Evolutionary conservation across 768 basidiomycete genomes (phyloP), one percentile per base, ranked within the genome.

Genomic region (Suillus variegatus): DNA sequence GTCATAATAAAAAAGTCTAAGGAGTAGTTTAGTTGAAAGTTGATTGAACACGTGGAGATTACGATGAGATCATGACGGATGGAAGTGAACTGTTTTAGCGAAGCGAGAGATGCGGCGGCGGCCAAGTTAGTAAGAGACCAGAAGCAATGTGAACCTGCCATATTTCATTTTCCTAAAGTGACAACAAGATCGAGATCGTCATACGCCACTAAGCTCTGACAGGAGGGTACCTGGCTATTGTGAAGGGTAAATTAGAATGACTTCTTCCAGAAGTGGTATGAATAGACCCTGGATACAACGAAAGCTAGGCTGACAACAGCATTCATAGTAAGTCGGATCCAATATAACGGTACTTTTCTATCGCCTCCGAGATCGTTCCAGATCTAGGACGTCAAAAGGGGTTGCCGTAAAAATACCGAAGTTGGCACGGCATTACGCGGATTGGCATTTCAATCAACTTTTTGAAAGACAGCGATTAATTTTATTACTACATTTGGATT

Each of bases 361-460:
- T 75, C 75, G 75, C 75, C 73, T 68, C 75, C 75, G 75, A 75
- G 75, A 75, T 75, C 76, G 77, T 57, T 66, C 66, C 57, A 41
- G 57, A 58, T 60, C 58, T 60, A 9, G 10, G 14, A 62, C 61
- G 52, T 61, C 62, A 63, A 38, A 65, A 41, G 63, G 63, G n/a
- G 64, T 63, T 77, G 69, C 60, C 64, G 73, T 76, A 72, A 76
- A 76, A 66, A 65, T 62, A 65, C 75, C 75, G 76, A 67, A 65
- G 57, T 62, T 61, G 71, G 68, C 68, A 67, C 75, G 72, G 76
- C 69, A 72, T 68, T 67, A 69, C 60, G 66, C 66, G 65, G 61
- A 74, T 72, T 65, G 69, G 67, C 63, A 71, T 49, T 68, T 61
- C 40, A 65, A 55, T 68, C 63, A 61, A 36, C 28, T 61, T 60